phyloP scores from a whole-genome alignment of 768 basidiomycete genomes.

The Auricularia sp. region DNA sequence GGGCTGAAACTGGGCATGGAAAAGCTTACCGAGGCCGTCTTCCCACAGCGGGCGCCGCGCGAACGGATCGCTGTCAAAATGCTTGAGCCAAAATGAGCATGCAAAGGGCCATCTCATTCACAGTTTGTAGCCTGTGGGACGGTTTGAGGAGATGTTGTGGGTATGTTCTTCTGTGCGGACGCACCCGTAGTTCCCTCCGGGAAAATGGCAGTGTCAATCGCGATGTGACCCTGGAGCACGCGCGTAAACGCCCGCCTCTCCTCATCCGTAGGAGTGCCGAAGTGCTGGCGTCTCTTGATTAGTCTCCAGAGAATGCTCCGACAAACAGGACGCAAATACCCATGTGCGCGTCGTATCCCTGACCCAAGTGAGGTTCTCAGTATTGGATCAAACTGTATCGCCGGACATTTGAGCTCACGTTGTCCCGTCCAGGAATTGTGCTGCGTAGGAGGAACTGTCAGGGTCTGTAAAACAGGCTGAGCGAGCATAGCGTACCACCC shows the following conservation, averaged over 20 bases:
- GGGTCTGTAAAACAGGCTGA: background rate
- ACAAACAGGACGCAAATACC: conserved; percentile 28
- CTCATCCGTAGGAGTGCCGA: conserved; percentile 72
- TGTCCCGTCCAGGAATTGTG: conserved; percentile 85
- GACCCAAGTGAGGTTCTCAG: background rate
- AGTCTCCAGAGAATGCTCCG: background rate
- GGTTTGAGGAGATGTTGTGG: background rate
- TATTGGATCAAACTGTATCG: background rate
- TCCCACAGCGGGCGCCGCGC: conserved; percentile 74
- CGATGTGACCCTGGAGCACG: conserved; percentile 85
- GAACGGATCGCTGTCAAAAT: conserved; percentile 54
- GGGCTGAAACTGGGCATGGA: background rate
- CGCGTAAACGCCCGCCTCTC: conserved; percentile 86
- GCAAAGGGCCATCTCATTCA: conserved; percentile 18
- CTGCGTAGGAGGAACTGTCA: conserved; percentile 21
- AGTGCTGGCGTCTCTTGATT: conserved; percentile 45
- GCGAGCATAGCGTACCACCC: conserved; percentile 43
- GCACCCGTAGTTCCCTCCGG: conserved; percentile 70
- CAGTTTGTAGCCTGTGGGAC: conserved; percentile 43
- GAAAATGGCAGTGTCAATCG: conserved; percentile 78
- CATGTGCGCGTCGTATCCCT: conserved; percentile 82
- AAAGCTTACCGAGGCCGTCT: conserved; percentile 65
- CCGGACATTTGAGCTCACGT: conserved; percentile 31
- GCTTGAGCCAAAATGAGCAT: background rate
- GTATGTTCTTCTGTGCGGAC: conserved; percentile 21